A percentile compares a stretch with the other conserved stretches of the same genome.
Evolutionary conservation across 192 early-diverging fungal species (phyloP).

Genomic region (Gaertneriomyces semiglobifer): DNA sequence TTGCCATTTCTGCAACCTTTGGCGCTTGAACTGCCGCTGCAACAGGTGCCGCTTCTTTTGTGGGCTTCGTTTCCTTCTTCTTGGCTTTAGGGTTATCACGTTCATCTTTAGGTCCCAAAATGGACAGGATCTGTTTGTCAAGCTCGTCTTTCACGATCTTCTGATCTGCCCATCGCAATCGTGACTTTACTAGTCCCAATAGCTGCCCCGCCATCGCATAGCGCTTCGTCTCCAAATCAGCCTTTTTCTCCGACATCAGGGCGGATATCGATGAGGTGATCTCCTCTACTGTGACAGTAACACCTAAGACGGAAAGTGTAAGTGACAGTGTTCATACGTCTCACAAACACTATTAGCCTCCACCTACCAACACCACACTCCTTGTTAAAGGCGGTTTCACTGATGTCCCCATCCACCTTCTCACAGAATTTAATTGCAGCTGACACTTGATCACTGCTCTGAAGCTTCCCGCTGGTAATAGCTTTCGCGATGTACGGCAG

Average conservation of each 20-base stretch:
- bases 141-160: constrained; percentile 81
- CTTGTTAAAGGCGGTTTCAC: constrained; percentile 72
- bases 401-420: constrained; percentile 49
- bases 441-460: constrained; percentile 81
- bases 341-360: too few species aligned
- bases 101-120: constrained; percentile 98
- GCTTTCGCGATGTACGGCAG: constrained; percentile 75
- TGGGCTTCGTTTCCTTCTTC: constrained; percentile 11
- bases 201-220: constrained; percentile 78
- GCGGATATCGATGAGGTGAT: constrained; percentile 61
- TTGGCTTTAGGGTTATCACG: constrained; percentile 70
- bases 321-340: background rate
- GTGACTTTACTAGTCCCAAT: constrained; percentile 67
- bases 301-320: constrained; percentile 51
- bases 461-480: constrained; percentile 64
- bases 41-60: constrained; percentile 19
- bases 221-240: constrained; percentile 73
- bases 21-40: background rate
- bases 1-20: constrained; percentile 52
- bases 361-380: constrained; percentile 88
- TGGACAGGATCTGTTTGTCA: constrained; percentile 75
- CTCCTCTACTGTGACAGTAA: constrained; percentile 75
- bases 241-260: constrained; percentile 66
- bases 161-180: constrained; percentile 87
- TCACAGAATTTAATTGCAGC: constrained; percentile 90